These are phyloP conservation scores for Metschnikowia colocasiae DNA, from an alignment of 805 yeast species.

Conservation along the genomic window DNA sequence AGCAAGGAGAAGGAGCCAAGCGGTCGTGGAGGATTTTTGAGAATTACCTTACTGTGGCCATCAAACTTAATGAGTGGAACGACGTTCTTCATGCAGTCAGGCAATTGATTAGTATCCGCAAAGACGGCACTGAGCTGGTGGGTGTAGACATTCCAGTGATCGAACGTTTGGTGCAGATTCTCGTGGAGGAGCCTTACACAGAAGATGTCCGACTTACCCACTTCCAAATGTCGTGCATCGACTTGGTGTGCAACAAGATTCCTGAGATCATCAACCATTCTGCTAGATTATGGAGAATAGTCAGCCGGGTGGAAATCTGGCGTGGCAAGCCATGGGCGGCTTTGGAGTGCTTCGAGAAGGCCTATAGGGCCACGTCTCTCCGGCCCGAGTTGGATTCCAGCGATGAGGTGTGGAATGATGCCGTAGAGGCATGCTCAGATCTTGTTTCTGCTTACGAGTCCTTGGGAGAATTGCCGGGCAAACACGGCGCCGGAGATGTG, in stretches of 20 bases:
- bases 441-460: conserved; percentile 82
- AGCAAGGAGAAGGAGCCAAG: conserved; percentile 59
- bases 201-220: conserved; percentile 43
- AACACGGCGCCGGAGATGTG: conserved; percentile 72
- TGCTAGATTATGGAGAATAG: conserved; percentile 72
- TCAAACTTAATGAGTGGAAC: conserved; percentile 80
- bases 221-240: conserved; percentile 67
- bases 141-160: conserved; percentile 67
- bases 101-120: conserved; percentile 55
- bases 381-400: conserved; percentile 60
- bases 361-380: conserved; percentile 67
- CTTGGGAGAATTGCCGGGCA: conserved; percentile 80
- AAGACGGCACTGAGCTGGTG: conserved; percentile 54
- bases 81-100: conserved; percentile 78
- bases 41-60: conserved; percentile 78
- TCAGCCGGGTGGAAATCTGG: conserved; percentile 88
- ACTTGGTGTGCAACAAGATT: conserved; percentile 63
- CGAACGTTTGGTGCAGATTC: conserved; percentile 65
- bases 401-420: conserved; percentile 67
- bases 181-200: conserved; percentile 52
- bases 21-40: conserved; percentile 90
- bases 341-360: conserved; percentile 80
- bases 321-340: conserved; percentile 84
- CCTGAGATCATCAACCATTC: conserved; percentile 68
- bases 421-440: conserved; percentile 75